phyloP scores from a whole-genome alignment of 192 early-diverging fungal species.

The Backusella australiensis region DNA sequence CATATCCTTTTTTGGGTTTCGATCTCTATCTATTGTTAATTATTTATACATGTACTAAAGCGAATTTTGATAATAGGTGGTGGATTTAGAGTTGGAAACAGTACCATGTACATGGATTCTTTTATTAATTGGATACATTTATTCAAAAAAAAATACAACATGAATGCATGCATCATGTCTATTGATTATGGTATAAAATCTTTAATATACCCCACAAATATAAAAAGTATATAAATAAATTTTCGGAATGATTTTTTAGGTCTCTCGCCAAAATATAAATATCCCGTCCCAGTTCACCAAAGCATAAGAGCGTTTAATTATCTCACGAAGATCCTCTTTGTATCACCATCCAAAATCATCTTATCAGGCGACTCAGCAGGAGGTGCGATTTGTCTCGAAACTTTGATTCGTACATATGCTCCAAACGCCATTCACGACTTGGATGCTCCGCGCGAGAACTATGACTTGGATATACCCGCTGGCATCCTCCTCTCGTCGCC shows the following conservation, averaged over 20 bases:
- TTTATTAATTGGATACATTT: slow-evolving; percentile 26
- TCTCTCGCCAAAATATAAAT: slow-evolving; percentile 24
- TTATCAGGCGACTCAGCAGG: slow-evolving; percentile 36
- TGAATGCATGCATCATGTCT: slow-evolving; percentile 32
- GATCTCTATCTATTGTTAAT: background rate
- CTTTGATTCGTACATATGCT: slow-evolving; percentile 12
- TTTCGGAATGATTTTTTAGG: slow-evolving; percentile 6
- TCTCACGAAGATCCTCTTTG: slow-evolving; percentile 12
- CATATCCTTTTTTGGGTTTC: background rate
- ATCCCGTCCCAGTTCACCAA: slow-evolving; percentile 25
- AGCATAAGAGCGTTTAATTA: slow-evolving; percentile 21
- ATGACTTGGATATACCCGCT: slow-evolving; percentile 16
- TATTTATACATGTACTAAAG: background rate
- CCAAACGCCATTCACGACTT: slow-evolving; percentile 2
- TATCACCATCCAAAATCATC: slow-evolving; percentile 27
- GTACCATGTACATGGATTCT: slow-evolving; percentile 34
- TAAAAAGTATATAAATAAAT: background rate
- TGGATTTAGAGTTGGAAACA: slow-evolving; percentile 30
- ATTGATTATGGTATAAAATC: slow-evolving; percentile 28
- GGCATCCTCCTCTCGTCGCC: slow-evolving; percentile 28
- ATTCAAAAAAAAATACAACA: slow-evolving; percentile 22
- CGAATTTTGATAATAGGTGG: slow-evolving; percentile 19
- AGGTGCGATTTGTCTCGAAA: slow-evolving; percentile 28
- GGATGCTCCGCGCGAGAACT: slow-evolving; percentile 1
- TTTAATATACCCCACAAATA: background rate